Evolutionary conservation across 148 eudicot species (phyloP), one percentile per base, ranked within the genome.

Genomic region (Chenopodium berlandieri): DNA sequence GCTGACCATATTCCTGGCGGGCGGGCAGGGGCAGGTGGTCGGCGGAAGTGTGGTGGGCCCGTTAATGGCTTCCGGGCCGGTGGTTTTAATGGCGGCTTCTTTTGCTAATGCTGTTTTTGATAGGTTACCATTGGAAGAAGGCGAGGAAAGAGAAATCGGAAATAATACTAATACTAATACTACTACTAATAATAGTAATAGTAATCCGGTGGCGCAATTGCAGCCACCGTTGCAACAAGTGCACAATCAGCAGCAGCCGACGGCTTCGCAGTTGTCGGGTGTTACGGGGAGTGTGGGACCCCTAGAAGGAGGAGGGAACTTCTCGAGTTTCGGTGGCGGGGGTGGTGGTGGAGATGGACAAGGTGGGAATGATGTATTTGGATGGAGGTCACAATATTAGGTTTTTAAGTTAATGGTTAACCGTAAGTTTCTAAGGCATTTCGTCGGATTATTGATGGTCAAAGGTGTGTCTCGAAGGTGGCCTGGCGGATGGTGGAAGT

Each of bases 21-120:
- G 92, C 17, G 89, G 90, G 10, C 95, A 92, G 67, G 95, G 95
- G 27, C 95, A 92, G 85, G 93, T 92, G 0, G 86, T 90, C 3
- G 95, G 95, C 2, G 95, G 93, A n/a, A 86, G 83, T 13, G 91
- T 90, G 31, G 92, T 90, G 7, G 92, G 91, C 1, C 82, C 92
- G 1, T 87, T 92, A 11, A 69, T 88, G 30, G 93, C 95, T 25
- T 79, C 93, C 1, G 91, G 92, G 6, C 91, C 95, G 0, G 92
- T 92, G 70, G 88, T 92, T 54, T 83, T 92, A 4, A 86, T 92
- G 88, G 93, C 93, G 9, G 90, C 93, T 14, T 81, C 92, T 11
- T 92, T 92, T 81, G 91, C 89, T 83, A 92, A 92, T 70, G 96
- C 96, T 1, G 88, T 89, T 22, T 92, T 92, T 69, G 93, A 92